Percentiles rank a stretch among this genome's conserved stretches.
phyloP scores from a whole-genome alignment of 805 yeast genomes.

The Metschnikowia arizonensis region DNA sequence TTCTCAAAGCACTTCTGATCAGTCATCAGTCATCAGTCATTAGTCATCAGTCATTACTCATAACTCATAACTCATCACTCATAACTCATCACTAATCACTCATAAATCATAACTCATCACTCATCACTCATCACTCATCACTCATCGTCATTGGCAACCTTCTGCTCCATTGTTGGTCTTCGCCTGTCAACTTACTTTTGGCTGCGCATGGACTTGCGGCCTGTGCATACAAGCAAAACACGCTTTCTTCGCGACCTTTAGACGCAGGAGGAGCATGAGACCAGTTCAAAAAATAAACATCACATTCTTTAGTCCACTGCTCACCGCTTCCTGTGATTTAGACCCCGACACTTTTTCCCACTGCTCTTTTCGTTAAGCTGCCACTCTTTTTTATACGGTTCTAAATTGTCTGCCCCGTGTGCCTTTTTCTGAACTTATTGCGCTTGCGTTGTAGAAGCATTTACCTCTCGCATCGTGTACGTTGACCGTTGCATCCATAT shows the following conservation, averaged over 20 bases:
- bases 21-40: too few species aligned
- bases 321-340: not conserved
- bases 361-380: not conserved
- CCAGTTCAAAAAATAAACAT: conserved; percentile 4
- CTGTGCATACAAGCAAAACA: conserved; percentile 1
- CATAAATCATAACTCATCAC: too few species aligned
- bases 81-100: too few species aligned
- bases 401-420: not conserved
- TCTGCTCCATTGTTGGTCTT: not conserved
- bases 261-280: conserved; percentile 6
- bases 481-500: not conserved
- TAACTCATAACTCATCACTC: too few species aligned
- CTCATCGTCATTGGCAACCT: too few species aligned
- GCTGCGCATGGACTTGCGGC: conserved; percentile 2
- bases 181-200: not conserved
- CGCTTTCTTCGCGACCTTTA: conserved; percentile 7
- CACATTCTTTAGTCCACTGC: not conserved
- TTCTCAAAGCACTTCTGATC: too few species aligned
- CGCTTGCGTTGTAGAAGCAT: conserved; percentile 4
- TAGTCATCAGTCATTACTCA: too few species aligned
- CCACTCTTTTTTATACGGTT: not conserved
- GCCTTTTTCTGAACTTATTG: not conserved
- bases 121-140: too few species aligned
- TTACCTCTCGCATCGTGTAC: not conserved
- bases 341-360: not conserved